Evolutionary conservation across 345 rosid genomes (phyloP).

Genomic region (Alliaria petiolata): DNA sequence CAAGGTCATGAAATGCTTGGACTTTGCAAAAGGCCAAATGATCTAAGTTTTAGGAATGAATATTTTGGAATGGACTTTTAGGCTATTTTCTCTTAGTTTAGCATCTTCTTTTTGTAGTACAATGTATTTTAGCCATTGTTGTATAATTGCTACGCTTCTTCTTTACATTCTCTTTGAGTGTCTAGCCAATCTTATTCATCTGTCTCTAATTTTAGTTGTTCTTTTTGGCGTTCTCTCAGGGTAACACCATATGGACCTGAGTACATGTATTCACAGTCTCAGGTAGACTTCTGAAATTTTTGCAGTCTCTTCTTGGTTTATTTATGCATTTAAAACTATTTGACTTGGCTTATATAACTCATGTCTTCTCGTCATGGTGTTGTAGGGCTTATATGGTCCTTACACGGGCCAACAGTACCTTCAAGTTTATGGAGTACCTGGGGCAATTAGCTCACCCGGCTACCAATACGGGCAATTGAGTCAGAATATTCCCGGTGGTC

Average conservation of each 20-base stretch:
- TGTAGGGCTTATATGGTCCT: conserved; percentile 68
- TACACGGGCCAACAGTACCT: conserved; percentile 77
- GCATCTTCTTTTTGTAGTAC: background rate
- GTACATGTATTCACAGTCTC: conserved; percentile 78
- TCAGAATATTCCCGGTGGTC: conserved; percentile 62
- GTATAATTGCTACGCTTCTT: background rate
- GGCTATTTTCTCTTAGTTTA: conserved; percentile 4
- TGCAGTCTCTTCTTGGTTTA: conserved; percentile 10
- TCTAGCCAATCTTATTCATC: background rate
- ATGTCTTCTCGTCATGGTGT: conserved; percentile 12
- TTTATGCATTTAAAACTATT: background rate
- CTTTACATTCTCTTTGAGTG: background rate
- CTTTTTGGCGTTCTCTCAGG: conserved; percentile 40
- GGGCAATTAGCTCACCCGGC: conserved; percentile 50
- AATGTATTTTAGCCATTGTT: background rate
- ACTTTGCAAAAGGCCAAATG: conserved; percentile 7
- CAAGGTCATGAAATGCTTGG: conserved; percentile 46
- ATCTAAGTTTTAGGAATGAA: background rate
- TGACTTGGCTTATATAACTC: background rate
- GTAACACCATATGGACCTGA: conserved; percentile 77
- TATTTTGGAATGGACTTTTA: background rate
- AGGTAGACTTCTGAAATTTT: conserved; percentile 1
- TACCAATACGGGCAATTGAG: conserved; percentile 72
- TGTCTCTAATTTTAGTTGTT: background rate
- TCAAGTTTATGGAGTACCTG: conserved; percentile 78